Evolutionary conservation across 768 basidiomycete species (phyloP).

Genomic region (Boletus sensibilis): DNA sequence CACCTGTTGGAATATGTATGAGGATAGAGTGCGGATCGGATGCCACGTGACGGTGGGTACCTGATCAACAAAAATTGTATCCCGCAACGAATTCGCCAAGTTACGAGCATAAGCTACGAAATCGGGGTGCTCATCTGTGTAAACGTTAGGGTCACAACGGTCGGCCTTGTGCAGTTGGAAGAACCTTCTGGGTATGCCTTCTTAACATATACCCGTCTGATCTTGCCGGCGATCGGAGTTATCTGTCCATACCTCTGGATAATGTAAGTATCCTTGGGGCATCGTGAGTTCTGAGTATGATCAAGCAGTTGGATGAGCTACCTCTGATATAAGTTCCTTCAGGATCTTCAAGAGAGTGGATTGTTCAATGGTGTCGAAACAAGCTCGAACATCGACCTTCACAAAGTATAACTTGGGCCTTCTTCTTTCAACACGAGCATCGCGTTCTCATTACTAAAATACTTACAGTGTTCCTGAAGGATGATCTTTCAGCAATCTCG

Average conservation of each 20-base stretch:
- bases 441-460: not conserved
- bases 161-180: not conserved
- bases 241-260: constrained; percentile 71
- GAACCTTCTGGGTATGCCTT: constrained; percentile 69
- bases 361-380: constrained; percentile 96
- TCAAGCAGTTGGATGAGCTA: constrained; percentile 21
- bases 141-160: not conserved
- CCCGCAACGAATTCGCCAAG: constrained; percentile 62
- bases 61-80: constrained; percentile 86
- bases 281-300: not conserved
- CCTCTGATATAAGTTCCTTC: constrained; percentile 69
- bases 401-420: constrained; percentile 94
- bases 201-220: constrained; percentile 55
- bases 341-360: constrained; percentile 78
- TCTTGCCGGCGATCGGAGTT: constrained; percentile 50
- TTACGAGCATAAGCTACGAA: constrained; percentile 70
- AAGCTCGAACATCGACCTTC: constrained; percentile 93
- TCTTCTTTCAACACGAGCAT: not conserved
- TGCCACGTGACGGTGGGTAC: constrained; percentile 34
- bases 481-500: constrained; percentile 37
- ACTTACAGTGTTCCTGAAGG: constrained; percentile 53
- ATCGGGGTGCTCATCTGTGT: constrained; percentile 68
- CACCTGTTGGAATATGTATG: constrained; percentile 37
- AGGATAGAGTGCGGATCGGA: not conserved
- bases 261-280: constrained; percentile 64